Evolutionary conservation across 2,329 filamentous ascomycete species (phyloP).

Genomic region (Lecanicillium sp.): DNA sequence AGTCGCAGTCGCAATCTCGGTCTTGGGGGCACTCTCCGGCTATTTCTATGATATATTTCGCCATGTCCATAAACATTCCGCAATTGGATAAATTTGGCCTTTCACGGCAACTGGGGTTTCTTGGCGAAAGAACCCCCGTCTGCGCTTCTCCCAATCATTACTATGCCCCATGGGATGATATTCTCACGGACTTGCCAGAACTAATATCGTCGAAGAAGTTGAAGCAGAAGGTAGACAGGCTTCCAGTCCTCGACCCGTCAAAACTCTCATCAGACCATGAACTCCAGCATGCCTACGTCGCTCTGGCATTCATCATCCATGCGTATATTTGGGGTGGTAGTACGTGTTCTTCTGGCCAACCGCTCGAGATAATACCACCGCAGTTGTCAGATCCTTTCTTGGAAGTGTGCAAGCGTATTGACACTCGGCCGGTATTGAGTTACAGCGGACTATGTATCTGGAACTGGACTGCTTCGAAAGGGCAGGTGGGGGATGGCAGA

Average conservation of each 20-base stretch:
- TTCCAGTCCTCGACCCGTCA: slow-evolving; percentile 6
- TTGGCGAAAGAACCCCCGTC: background rate
- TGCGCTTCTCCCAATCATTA: background rate
- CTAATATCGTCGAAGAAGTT: background rate
- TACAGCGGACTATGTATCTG: slow-evolving; percentile 13
- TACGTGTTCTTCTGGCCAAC: background rate
- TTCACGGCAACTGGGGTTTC: background rate
- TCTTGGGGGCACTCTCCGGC: too few relatives aligned
- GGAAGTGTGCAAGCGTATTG: slow-evolving; percentile 11
- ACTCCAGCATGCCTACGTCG: slow-evolving; percentile 11
- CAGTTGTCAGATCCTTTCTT: slow-evolving; percentile 14
- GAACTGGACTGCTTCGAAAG: slow-evolving; percentile 10
- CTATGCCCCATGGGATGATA: background rate
- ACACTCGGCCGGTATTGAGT: slow-evolving; percentile 11
- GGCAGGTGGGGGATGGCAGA: background rate
- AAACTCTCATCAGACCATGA: slow-evolving; percentile 9
- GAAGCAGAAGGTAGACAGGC: background rate
- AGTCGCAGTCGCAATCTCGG: too few relatives aligned
- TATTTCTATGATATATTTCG: too few relatives aligned
- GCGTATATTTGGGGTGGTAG: slow-evolving; percentile 11
- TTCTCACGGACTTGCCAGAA: background rate
- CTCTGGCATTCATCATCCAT: slow-evolving; percentile 13
- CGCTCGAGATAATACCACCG: slow-evolving; percentile 8
- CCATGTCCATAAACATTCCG: too few relatives aligned
- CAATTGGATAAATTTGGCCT: background rate